Base-by-base conservation (phyloP, 179 eudicot genomes). In the Gypsophila paniculata region DNA sequence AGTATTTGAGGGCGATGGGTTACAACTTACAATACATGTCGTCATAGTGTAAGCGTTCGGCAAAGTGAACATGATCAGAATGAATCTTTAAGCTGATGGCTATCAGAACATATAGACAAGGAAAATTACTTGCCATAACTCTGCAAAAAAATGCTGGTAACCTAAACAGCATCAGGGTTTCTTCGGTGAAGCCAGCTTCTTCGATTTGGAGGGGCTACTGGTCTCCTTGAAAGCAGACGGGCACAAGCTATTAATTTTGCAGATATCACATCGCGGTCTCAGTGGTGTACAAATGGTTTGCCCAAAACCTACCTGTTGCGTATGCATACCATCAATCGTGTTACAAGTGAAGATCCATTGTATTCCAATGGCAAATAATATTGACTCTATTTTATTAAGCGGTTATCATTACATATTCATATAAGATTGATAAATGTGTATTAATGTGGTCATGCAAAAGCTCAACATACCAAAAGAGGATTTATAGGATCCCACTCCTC, bases 401-500 rank as follows among this genome's bases (percentile, higher is more conserved):
- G 4, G 62, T 61, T 13, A 14, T 17, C 12, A 7, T 44, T 44
- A 3, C 49, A 44, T 3, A 21, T 18, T 18, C 3, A 7, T 36
- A 54, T 19, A 19, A 0, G 8, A 8, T n/a, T 19, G 66, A 44
- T 18, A 59, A 49, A 74, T 21, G 60, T 57, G 65, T 15, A 32
- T 39, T 8, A 23, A 52, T 25, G 29, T 15, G 51, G 42, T 53
- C 14, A 64, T 22, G 67, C 59, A 68, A 44, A 68, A 55, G 63
- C 23, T 9, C 26, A 52, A 65, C 89, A 69, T 84, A 92, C 97
- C 97, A 93, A 76, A 65, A 89, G 91, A 53, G 96, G 97, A 77
- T 91, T 91, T 44, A 93, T 88, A 36, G 97, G 83, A 75, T 78
- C 91, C 98, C 98, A 93, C 78, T 91, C 91, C 79, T 93, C 96